Evolutionary conservation across 139 green algal species (phyloP), one percentile per base, ranked within the genome.

Genomic region (Picochlorum sp.): DNA sequence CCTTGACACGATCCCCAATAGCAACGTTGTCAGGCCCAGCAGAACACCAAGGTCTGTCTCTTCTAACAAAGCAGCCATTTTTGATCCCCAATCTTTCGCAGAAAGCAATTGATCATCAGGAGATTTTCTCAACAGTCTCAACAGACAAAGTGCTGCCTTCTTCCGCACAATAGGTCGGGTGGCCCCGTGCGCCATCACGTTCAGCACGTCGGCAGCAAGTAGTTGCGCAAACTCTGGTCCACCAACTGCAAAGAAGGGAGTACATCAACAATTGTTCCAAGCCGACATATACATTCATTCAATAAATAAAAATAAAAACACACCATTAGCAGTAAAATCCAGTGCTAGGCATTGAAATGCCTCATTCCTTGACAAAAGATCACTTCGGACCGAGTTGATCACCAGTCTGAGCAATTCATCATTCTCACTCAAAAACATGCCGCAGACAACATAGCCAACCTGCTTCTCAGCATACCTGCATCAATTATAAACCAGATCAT

Each of bases 401-500:
- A 95, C 81, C 18, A 99, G 82, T 4, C 93, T 81, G 24, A 99
- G 66, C 62, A 99, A 97, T 69, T 98, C 90, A 69, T 97, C 84
- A 59, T 89, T 89, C 89, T 98, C 91, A 50, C 88, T 91, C 18
- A 97, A 66, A 14, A 98, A 83, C 0, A 96, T 75, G 0, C 81
- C 84, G 51, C 88, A 94, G 4, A 85, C 88, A 70, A 95, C 89
- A 77, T 98, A 97, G 2, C 92, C 90, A 13, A 98, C 94, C 73
- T 99, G 94, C 55, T 99, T 99, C 62, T 99, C 92, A n/a, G 86
- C 84, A 75, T 96, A 96, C 56, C 84, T 90, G 72, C 62, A 62
- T 58, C 18, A 26, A 9, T 41, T 30, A 13, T 16, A 44, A 58
- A 30, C 28, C 28, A 30, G 28, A 30, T 30, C 44, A 52, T 10